Base-by-base conservation (phyloP, 345 rosid genomes). In the Syzygium jambos region DNA sequence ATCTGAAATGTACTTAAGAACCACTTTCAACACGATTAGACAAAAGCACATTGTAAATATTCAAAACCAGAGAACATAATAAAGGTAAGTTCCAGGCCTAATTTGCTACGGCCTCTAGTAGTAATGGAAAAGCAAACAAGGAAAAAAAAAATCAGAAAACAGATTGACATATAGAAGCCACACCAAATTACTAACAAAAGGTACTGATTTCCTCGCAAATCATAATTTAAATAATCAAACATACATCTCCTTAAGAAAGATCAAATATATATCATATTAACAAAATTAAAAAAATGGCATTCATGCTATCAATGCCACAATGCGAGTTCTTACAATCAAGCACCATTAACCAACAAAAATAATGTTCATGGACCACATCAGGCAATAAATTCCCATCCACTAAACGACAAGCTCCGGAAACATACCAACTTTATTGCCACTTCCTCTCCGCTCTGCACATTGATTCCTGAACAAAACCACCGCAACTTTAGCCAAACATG, bases 341-440 rank as follows among this genome's bases (percentile, higher is more conserved):
- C 49, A 73, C 82, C 82, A 21, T 38, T 9, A 38, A 73, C 4
- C 7, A 38, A 38, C 49, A 73, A 73, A 73, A 22, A 22, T 59
- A 22, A 30, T 53, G 3, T 29, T 84, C 68, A 59, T 53, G 85
- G 68, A 84, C 86, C 52, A 68, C 43, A 16, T 86, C 23, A 59
- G 78, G 52, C 85, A 10, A 85, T 3, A 56, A n/a, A 77, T 49
- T 73, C 27, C 82, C 82, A 73, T 73, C 82, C 38, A 38, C 82
- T 73, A 73, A 38, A 73, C 49, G 61, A 84, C 68, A 73, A 78
- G 63, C 82, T 21, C 49, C 49, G 38, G 13, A 27, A 86, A 82
- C 92, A 57, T 92, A 95, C 98, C 96, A 96, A 92, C 95, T 96
- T 96, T 88, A 95, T 95, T 61, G 98, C 98, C 65, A 96, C 98